Evolutionary conservation across 768 basidiomycete species (phyloP).

Genomic region (Mycena venus): DNA sequence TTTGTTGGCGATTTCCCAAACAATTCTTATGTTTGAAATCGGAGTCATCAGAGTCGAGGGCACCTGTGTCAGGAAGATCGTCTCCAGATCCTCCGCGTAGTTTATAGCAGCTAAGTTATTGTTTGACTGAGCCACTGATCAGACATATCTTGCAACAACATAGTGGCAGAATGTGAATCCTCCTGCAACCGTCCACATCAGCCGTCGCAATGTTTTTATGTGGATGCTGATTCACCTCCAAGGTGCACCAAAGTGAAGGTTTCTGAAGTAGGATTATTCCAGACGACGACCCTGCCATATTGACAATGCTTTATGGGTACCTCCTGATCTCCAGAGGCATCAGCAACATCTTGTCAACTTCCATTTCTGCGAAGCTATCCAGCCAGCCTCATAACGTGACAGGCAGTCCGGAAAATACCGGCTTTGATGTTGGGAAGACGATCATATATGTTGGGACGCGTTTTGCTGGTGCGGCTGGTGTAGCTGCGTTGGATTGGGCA

Average conservation of each 20-base stretch:
- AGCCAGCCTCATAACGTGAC: background rate
- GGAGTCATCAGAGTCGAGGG: constrained; percentile 87
- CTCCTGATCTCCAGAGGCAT: constrained; percentile 43
- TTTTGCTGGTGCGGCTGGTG: constrained; percentile 45
- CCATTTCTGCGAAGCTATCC: constrained; percentile 32
- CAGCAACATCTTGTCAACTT: constrained; percentile 46
- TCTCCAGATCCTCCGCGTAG: constrained; percentile 88
- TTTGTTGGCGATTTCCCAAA: constrained; percentile 64
- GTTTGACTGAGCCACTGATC: constrained; percentile 76
- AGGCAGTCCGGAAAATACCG: constrained; percentile 11
- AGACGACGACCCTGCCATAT: constrained; percentile 42
- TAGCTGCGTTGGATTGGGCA: constrained; percentile 43
- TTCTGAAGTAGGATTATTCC: background rate
- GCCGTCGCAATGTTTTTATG: background rate
- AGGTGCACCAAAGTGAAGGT: too few species aligned
- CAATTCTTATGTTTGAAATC: constrained; percentile 66
- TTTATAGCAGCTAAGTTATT: constrained; percentile 78
- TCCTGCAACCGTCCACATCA: background rate
- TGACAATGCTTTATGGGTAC: constrained; percentile 39
- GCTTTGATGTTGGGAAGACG: constrained; percentile 43
- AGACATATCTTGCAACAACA: constrained; percentile 54
- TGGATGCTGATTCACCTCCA: background rate
- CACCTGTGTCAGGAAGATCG: constrained; percentile 85
- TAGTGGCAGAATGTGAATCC: background rate
- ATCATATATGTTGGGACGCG: constrained; percentile 46